These are phyloP conservation scores for Eimeria necatrix DNA, from an alignment of 169 alveolate species.

Conservation along the genomic window DNA sequence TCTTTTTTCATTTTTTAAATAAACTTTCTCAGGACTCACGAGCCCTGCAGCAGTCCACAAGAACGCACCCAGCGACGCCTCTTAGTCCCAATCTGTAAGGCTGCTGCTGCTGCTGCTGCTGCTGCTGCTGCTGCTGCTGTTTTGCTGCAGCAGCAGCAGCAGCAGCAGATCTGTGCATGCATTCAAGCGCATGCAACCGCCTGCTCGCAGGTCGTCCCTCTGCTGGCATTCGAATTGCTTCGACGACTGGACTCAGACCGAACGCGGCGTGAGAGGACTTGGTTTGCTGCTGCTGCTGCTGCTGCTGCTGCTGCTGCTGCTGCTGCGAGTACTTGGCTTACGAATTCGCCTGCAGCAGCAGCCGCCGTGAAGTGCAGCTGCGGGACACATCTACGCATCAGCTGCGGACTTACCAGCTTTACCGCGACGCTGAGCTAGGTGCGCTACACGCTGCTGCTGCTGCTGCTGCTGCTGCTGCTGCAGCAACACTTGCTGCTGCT, in stretches of 20 bases:
- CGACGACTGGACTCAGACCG: neutral
- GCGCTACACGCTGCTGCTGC: neutral
- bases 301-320: too few relatives aligned
- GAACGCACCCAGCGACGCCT: conserved; percentile 11
- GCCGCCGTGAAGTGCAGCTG: neutral
- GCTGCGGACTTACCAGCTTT: neutral
- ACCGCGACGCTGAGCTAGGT: neutral
- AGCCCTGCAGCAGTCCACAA: neutral
- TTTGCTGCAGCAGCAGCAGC: too few relatives aligned
- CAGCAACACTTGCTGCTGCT: conserved; percentile 48
- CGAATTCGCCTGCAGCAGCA: neutral
- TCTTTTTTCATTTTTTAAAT: neutral
- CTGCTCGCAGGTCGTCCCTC: neutral
- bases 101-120: neutral
- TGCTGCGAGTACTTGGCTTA: too few relatives aligned
- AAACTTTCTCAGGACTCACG: neutral
- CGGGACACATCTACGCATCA: neutral
- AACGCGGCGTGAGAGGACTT: neutral
- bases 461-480: neutral
- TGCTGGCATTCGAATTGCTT: conserved; percentile 10
- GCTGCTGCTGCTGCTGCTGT: neutral
- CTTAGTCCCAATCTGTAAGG: conserved; percentile 6
- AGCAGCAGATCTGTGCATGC: too few relatives aligned
- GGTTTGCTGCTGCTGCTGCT: too few relatives aligned
- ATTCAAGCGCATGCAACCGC: neutral